Percentiles rank a stretch among this genome's conserved stretches.
phyloP scores from a whole-genome alignment of 2,329 filamentous ascomycete species.

The Sphaceloma murrayae region DNA sequence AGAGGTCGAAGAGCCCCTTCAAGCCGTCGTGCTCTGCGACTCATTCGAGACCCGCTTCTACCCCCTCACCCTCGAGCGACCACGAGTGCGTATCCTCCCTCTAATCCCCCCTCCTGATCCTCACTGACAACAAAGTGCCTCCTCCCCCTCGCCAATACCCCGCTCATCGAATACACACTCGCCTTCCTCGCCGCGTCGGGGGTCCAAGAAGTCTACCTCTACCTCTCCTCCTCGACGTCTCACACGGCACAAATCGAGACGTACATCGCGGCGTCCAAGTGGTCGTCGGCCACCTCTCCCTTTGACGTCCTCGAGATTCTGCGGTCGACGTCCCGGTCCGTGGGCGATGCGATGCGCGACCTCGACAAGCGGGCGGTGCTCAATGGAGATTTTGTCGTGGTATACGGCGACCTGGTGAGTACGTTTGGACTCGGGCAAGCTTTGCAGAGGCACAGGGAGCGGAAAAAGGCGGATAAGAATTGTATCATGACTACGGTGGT shows the following conservation, averaged over 20 bases:
- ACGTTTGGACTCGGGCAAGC: constrained; percentile 77
- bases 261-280: constrained; percentile 75
- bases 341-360: constrained; percentile 91
- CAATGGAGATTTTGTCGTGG: constrained; percentile 80
- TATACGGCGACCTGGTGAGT: constrained; percentile 85
- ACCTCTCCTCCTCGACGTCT: constrained; percentile 55
- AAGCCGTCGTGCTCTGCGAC: constrained; percentile 73
- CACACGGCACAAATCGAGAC: constrained; percentile 80
- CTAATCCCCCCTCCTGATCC: too few relatives aligned
- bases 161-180: constrained; percentile 93
- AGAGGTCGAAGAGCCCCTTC: constrained; percentile 52
- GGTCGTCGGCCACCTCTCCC: constrained; percentile 61
- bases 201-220: constrained; percentile 88
- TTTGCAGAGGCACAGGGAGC: constrained; percentile 67
- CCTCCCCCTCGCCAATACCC: constrained; percentile 82
- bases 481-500: constrained; percentile 97
- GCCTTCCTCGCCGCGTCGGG: constrained; percentile 93
- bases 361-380: constrained; percentile 79
- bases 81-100: too few relatives aligned
- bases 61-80: constrained; percentile 80
- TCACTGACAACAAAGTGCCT: too few relatives aligned
- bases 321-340: constrained; percentile 74
- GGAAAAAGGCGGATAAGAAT: constrained; percentile 76
- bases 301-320: constrained; percentile 78
- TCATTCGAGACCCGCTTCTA: constrained; percentile 87